Conservation (phyloP, 2,329 filamentous ascomycete genomes). For the Botrytis hyacinthi region DNA sequence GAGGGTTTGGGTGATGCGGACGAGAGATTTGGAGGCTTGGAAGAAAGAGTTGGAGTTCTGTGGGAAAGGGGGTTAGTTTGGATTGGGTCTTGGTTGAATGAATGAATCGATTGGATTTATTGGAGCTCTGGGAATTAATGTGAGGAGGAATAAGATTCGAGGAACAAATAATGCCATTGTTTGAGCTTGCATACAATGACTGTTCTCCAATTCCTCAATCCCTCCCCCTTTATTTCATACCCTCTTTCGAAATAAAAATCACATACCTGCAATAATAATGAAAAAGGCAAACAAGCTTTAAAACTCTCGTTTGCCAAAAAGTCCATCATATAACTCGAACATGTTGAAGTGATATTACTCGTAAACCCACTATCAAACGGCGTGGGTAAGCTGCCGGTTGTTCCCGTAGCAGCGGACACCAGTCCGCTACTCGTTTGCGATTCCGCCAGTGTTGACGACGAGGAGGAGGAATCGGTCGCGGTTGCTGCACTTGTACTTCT, state of each 20-base stretch:
- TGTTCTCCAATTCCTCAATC: neutral
- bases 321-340: constrained; percentile 34
- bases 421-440: constrained; percentile 26
- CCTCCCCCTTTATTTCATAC: neutral
- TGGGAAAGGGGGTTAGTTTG: neutral
- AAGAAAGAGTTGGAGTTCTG: constrained; percentile 86
- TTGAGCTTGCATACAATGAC: neutral
- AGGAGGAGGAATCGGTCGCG: constrained; percentile 11
- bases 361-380: constrained; percentile 66
- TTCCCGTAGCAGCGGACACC: constrained; percentile 25
- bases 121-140: neutral
- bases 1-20: constrained; percentile 72
- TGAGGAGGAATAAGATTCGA: neutral
- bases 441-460: constrained; percentile 19
- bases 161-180: too few species aligned
- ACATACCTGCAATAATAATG: constrained; percentile 72
- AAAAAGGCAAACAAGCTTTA: constrained; percentile 72
- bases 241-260: neutral
- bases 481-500: neutral
- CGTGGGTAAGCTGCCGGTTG: constrained; percentile 51
- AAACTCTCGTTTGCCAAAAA: constrained; percentile 37
- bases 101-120: neutral
- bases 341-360: constrained; percentile 55
- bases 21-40: constrained; percentile 66
- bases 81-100: constrained; percentile 52